A percentile compares a stretch with the other conserved stretches of the same genome.
Evolutionary conservation across 106 monocot species (phyloP).

Genomic region (Dendrobium huoshanense): DNA sequence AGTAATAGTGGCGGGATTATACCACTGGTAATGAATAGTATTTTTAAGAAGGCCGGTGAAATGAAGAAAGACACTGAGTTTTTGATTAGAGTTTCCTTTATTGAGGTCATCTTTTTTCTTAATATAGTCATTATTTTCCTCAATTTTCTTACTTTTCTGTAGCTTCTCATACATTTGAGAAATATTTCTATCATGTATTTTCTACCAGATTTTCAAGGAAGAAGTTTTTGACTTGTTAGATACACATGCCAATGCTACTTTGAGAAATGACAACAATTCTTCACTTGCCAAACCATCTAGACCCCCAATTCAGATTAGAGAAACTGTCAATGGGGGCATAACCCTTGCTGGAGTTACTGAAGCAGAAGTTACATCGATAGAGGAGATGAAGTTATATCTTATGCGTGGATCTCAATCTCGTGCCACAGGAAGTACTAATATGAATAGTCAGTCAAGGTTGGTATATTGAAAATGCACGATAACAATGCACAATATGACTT

Average conservation of each 20-base stretch:
- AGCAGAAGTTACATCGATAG: slow-evolving; percentile 75
- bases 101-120: slow-evolving; percentile 43
- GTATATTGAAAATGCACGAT: not conserved
- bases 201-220: slow-evolving; percentile 90
- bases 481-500: not conserved
- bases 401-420: slow-evolving; percentile 75
- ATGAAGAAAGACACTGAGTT: slow-evolving; percentile 54
- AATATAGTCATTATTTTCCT: not conserved
- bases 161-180: not conserved
- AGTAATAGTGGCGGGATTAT: slow-evolving; percentile 52
- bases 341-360: slow-evolving; percentile 88
- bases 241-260: slow-evolving; percentile 26
- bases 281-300: slow-evolving; percentile 42
- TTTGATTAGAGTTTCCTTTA: slow-evolving; percentile 87
- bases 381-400: slow-evolving; percentile 87
- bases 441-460: slow-evolving; percentile 99
- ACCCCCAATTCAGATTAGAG: slow-evolving; percentile 93
- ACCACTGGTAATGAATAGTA: slow-evolving; percentile 73
- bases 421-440: slow-evolving; percentile 95
- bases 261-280: slow-evolving; percentile 30
- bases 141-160: not conserved
- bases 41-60: slow-evolving; percentile 56
- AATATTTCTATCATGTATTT: not conserved
- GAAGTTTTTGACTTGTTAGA: slow-evolving; percentile 98
- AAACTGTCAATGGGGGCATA: slow-evolving; percentile 89